phyloP scores from a whole-genome alignment of 2,329 filamentous ascomycete species.

The Orbilia quercus region DNA sequence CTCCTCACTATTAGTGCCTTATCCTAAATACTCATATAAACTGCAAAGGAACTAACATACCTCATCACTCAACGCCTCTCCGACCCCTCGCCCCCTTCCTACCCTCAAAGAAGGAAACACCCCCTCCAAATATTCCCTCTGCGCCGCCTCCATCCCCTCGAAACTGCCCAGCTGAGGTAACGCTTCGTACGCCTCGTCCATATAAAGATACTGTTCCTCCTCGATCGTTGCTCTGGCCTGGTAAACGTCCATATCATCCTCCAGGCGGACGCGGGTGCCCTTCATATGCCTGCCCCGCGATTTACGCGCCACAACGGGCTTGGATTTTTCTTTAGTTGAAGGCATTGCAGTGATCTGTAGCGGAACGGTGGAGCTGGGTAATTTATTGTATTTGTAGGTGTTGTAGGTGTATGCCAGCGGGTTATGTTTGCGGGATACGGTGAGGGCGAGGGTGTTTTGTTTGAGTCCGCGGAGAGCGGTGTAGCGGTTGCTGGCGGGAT shows the following conservation, averaged over 20 bases:
- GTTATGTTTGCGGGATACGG: too few species aligned
- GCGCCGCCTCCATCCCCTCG: background rate
- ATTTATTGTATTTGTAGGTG: slow-evolving; percentile 8
- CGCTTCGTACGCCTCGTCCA: slow-evolving; percentile 10
- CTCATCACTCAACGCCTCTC: slow-evolving; percentile 31
- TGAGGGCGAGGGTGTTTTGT: slow-evolving; percentile 26
- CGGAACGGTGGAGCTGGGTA: background rate
- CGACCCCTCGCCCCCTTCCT: background rate
- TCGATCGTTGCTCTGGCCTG: too few species aligned
- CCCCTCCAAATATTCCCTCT: slow-evolving; percentile 13
- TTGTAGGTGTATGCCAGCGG: too few species aligned
- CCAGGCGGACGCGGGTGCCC: slow-evolving; percentile 7
- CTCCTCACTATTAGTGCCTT: background rate
- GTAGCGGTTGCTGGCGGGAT: slow-evolving; percentile 12
- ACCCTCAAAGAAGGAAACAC: slow-evolving; percentile 15
- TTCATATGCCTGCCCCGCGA: slow-evolving; percentile 17
- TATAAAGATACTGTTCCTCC: too few species aligned
- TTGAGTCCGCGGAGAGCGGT: background rate
- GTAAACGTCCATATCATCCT: slow-evolving; percentile 45
- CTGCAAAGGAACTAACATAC: slow-evolving; percentile 1
- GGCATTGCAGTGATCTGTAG: slow-evolving; percentile 16
- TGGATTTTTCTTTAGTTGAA: background rate
- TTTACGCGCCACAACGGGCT: slow-evolving; percentile 10
- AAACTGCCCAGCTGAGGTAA: background rate
- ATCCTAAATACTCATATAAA: background rate